Base-by-base conservation (phyloP, 2,329 filamentous ascomycete genomes). In the Diaporthe ampelina region DNA sequence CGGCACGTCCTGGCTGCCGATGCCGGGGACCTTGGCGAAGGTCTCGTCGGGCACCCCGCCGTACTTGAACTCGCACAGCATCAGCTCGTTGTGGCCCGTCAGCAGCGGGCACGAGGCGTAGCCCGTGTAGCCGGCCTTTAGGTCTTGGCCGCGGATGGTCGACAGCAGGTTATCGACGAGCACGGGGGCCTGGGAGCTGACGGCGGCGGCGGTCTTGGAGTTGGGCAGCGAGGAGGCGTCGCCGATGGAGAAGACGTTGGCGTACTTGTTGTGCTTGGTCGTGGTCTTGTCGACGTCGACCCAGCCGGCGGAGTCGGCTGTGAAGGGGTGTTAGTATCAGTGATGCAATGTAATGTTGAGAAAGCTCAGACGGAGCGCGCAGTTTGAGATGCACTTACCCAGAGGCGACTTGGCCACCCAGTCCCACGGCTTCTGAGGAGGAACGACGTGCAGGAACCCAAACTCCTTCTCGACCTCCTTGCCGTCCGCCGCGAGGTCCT, bases 51-150 rank as follows among this genome's bases (percentile, higher is more conserved):
- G 85, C 58, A 84, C 82, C 40, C 84, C 85, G 43, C 83, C 85
- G 72, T 87, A 87, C 80, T 85, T 86, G 81, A 87, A 87, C 81
- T 87, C 85, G 76, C 83, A 84, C 69, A 87, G 83, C 82, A 87
- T 83, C 50, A 87, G 82, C 80, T 86, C 84, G 61, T 81, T 81
- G 76, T 86, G 83, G 71, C 83, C 83, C 0, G 85, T 87, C 40
- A 86, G 77, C 52, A 87, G 81, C n/a, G 85, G 85, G 78, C 85
- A 87, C 15, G 83, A 85, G 1, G 85, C 84, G 76, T 87, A 87
- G 57, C 85, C 85, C 68, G 85, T 84, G 75, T 87, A 87, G 8
- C 74, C 77, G 7, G 81, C 80, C 63, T 78, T 77, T 0, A 74
- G 77, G 72, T 81, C 77, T 74, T 81, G 79, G 61, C 84, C 84